A percentile compares a stretch with the other conserved stretches of the same genome.
Conservation (phyloP, 768 basidiomycete genomes). For the Mycena capillaripes region DNA sequence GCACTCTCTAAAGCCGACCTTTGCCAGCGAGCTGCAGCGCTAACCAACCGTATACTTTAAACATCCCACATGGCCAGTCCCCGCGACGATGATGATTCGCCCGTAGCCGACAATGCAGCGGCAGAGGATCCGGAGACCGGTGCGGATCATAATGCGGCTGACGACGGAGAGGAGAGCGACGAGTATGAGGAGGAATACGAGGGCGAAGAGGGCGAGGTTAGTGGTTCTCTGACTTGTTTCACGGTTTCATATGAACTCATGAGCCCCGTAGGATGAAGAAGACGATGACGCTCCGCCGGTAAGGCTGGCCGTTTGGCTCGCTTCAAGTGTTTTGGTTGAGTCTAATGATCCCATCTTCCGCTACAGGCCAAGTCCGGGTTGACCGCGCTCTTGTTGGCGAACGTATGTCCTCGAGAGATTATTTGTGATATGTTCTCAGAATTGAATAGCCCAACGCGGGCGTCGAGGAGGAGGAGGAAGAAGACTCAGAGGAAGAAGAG, state of each 20-base stretch:
- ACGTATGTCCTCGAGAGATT: conserved; percentile 38
- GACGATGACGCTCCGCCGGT: conserved; percentile 33
- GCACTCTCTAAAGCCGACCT: neutral
- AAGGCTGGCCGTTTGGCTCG: conserved; percentile 6
- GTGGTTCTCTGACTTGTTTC: neutral
- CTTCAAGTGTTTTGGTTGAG: neutral
- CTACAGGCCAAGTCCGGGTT: conserved; percentile 37
- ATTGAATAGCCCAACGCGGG: conserved; percentile 44
- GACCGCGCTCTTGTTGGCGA: conserved; percentile 47
- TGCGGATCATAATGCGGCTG: neutral
- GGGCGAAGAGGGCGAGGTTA: conserved; percentile 9
- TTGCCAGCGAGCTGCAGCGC: neutral
- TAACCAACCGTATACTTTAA: neutral
- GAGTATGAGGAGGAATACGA: conserved; percentile 1
- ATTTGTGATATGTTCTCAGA: neutral
- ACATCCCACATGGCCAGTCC: conserved; percentile 6
- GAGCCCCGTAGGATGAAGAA: conserved; percentile 13
- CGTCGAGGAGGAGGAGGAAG: conserved; percentile 33
- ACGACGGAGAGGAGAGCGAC: conserved; percentile 20
- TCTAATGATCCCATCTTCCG: neutral
- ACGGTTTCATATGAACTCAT: neutral
- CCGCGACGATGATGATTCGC: conserved; percentile 7
- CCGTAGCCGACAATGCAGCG: neutral
- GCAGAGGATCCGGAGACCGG: neutral
- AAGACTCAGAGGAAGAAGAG: conserved; percentile 52